Evolutionary conservation across 2,329 filamentous ascomycete genomes (phyloP), one percentile per base, ranked within the genome.

Genomic region (Biscogniauxia mediterranea): DNA sequence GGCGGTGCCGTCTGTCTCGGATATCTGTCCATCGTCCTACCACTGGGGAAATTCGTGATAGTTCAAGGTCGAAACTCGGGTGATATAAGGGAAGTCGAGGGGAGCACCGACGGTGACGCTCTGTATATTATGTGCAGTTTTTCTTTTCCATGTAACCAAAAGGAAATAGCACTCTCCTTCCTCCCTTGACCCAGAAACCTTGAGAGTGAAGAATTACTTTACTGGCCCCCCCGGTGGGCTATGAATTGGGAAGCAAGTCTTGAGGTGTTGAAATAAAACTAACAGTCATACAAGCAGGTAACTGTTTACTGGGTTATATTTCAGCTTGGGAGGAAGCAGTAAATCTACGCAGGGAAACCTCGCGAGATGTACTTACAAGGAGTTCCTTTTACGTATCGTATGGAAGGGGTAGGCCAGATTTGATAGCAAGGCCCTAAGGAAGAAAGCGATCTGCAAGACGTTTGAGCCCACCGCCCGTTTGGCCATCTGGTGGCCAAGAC

Each of bases 21-120:
- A 68, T 76, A 72, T 61, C 73, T 73, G 65, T 75, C 76, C 80
- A 82, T 82, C 72, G 70, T 76, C 69, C 69, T 67, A 69, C 67
- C 70, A 71, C 66, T 65, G 15, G 38, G 17, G 17, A 46, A 46
- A 46, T 13, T 32, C 28, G 28, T 32, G 11, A 46, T 46, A n/a
- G 5, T 9, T 17, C 15, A 46, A 46, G 11, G 17, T n/a, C 38
- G 38, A 46, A 46, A 46, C 38, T 46, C 11, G 17, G 38, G 17
- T 46, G 38, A 46, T 46, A 46, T 46, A n/a, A n/a, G 38, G 17
- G 13, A n/a, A 46, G 5, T 15, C 3, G 38, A n/a, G 15, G 38
- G 38, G 5, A 46, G 15, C 38, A 17, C 38, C 38, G 15, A 17
- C 38, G 38, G 17, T 46, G 38, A 46, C 17, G 38, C 38, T n/a